Conservation (phyloP, 2,329 filamentous ascomycete genomes). For the Rhinocladiella similis region DNA sequence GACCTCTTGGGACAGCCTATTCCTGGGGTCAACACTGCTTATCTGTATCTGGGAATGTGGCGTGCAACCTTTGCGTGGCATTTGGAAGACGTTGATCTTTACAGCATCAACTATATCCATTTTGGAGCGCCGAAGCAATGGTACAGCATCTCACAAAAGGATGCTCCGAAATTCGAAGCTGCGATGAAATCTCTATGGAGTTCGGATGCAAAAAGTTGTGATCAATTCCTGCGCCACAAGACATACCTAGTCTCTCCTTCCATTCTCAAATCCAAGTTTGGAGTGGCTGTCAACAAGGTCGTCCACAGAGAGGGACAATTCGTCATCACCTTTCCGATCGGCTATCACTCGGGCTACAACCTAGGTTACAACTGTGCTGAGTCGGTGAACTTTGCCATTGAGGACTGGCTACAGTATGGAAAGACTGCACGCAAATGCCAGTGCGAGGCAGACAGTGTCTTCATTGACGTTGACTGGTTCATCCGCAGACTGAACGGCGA, state of each 20-base stretch:
- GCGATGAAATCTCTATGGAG: slow-evolving; percentile 87
- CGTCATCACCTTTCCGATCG: slow-evolving; percentile 96
- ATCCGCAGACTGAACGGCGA: slow-evolving; percentile 92
- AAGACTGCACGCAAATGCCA: slow-evolving; percentile 96
- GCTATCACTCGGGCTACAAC: slow-evolving; percentile 97
- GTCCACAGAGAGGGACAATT: slow-evolving; percentile 97
- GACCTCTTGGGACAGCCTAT: slow-evolving; percentile 95
- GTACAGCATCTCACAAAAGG: slow-evolving; percentile 98
- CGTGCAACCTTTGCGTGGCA: slow-evolving; percentile 99
- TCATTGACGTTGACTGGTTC: slow-evolving; percentile 95
- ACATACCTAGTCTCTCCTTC: slow-evolving; percentile 94
- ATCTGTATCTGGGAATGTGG: slow-evolving; percentile 99
- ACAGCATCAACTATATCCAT: slow-evolving; percentile 99
- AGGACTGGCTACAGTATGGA: slow-evolving; percentile 92
- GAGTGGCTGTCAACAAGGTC: slow-evolving; percentile 93
- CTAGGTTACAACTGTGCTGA: slow-evolving; percentile 98
- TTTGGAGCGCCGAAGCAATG: slow-evolving; percentile 98
- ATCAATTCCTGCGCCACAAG: slow-evolving; percentile 96
- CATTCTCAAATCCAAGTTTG: slow-evolving; percentile 80
- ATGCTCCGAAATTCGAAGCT: slow-evolving; percentile 86
- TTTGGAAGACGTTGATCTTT: slow-evolving; percentile 95
- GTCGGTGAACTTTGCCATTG: slow-evolving; percentile 95
- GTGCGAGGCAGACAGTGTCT: slow-evolving; percentile 95
- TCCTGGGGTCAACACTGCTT: slow-evolving; percentile 95
- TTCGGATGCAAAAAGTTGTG: slow-evolving; percentile 89